Conservation (phyloP, 352 stramenopile species). For the Elongisporangium senticosum region DNA sequence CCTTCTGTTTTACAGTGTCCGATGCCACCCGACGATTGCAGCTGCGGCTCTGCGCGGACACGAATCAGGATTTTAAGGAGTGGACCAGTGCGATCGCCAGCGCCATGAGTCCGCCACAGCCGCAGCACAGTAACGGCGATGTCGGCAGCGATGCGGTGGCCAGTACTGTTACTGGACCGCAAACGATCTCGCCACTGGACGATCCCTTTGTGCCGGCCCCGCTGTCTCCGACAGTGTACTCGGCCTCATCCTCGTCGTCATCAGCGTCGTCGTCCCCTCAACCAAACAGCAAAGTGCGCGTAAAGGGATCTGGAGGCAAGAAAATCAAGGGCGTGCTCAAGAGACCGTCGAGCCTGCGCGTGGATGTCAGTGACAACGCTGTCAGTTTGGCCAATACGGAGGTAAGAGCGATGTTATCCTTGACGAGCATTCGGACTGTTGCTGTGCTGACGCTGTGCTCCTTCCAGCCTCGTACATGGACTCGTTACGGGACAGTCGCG, state of each 20-base stretch:
- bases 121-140: background rate
- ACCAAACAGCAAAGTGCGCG: background rate
- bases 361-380: background rate
- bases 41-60: conserved; percentile 61
- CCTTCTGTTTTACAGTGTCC: conserved; percentile 73
- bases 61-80: conserved; percentile 61
- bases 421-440: too few species aligned
- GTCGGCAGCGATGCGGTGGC: background rate
- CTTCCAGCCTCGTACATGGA: background rate
- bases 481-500: conserved; percentile 9
- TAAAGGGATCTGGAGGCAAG: background rate
- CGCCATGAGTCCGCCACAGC: conserved; percentile 44
- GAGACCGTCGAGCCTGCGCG: background rate
- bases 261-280: conserved; percentile 4
- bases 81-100: conserved; percentile 72
- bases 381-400: background rate
- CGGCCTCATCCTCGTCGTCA: conserved; percentile 3
- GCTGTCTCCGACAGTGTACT: background rate
- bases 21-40: conserved; percentile 18
- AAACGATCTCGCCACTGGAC: background rate
- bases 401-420: background rate
- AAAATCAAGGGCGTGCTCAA: background rate
- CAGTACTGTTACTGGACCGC: background rate
- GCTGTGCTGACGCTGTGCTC: background rate
- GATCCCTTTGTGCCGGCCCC: too few species aligned